These are phyloP conservation scores for Pestalotiopsis sp. DNA, from an alignment of 2,329 filamentous ascomycete genomes.

Conservation along the genomic window DNA sequence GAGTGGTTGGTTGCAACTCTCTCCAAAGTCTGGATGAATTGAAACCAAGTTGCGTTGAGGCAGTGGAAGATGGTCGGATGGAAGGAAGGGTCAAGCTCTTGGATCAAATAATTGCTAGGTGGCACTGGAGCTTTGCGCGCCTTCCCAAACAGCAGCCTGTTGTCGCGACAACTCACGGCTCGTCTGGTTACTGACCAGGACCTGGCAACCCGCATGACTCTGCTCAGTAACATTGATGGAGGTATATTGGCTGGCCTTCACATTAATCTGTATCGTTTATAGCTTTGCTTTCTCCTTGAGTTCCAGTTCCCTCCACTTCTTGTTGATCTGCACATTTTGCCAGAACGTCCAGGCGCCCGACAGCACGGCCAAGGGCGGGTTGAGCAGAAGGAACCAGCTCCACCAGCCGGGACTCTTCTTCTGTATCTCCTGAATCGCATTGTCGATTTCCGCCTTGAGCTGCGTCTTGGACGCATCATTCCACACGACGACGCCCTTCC, in stretches of 20 bases:
- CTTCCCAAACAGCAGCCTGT: not conserved
- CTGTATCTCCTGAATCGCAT: conserved; percentile 66
- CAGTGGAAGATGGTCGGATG: not conserved
- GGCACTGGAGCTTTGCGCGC: not conserved
- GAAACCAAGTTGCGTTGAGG: not conserved
- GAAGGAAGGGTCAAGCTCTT: not conserved
- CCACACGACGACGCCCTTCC: conserved; percentile 81
- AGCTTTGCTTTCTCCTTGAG: conserved; percentile 47
- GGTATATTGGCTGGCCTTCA: not conserved
- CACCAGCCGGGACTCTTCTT: conserved; percentile 77
- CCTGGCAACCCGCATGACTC: not conserved
- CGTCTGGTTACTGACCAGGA: not conserved
- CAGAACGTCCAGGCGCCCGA: conserved; percentile 73
- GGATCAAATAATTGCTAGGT: not conserved
- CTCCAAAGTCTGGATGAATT: not conserved
- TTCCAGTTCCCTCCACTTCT: conserved; percentile 67
- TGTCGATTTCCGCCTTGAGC: conserved; percentile 67
- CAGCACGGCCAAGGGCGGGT: conserved; percentile 73
- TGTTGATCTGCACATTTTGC: conserved; percentile 71
- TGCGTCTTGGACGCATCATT: conserved; percentile 80
- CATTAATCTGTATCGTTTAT: conserved; percentile 24
- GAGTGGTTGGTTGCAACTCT: not conserved
- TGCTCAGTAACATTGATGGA: not conserved
- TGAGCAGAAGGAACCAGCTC: conserved; percentile 70
- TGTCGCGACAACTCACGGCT: not conserved